A percentile compares a stretch with the other conserved stretches of the same genome.
These are phyloP conservation scores for Aspergillus cavernicola DNA, from an alignment of 495 filamentous ascomycete genomes.

Conservation along the genomic window DNA sequence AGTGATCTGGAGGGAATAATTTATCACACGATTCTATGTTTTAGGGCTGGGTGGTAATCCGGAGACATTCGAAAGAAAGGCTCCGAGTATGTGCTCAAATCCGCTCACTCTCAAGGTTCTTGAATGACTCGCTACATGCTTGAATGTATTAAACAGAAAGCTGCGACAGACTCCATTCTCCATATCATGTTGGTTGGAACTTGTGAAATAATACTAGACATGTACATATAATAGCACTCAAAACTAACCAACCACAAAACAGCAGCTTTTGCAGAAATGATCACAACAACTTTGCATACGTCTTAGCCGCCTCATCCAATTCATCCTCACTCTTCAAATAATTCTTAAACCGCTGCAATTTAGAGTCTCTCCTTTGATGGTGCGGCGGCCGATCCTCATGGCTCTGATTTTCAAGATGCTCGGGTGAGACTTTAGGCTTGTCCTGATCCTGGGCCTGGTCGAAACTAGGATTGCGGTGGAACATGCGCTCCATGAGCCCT, in stretches of 20 bases:
- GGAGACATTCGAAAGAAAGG: slow-evolving; percentile 1
- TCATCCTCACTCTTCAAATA: slow-evolving; percentile 9
- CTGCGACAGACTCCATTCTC: no score
- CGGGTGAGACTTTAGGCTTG: neutral
- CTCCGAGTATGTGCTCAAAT: neutral
- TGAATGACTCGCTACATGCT: neutral
- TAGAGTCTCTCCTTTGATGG: neutral
- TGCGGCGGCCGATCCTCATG: neutral
- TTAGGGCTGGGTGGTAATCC: no score
- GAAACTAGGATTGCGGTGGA: neutral
- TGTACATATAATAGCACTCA: no score
- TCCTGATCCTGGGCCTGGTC: neutral
- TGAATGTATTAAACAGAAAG: neutral
- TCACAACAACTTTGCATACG: slow-evolving; percentile 16
- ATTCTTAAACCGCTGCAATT: slow-evolving; percentile 10
- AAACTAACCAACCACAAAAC: no score
- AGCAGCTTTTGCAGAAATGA: no score
- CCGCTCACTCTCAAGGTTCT: neutral
- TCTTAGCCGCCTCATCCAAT: slow-evolving; percentile 13
- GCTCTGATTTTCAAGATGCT: neutral
- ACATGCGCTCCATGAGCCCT: slow-evolving; percentile 9
- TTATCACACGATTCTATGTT: no score
- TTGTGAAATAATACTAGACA: no score
- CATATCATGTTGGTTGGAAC: no score
- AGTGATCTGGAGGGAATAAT: no score